Conservation (phyloP, 1,284 basidiomycete species). For the Erythrobasidium hasegawianum region DNA sequence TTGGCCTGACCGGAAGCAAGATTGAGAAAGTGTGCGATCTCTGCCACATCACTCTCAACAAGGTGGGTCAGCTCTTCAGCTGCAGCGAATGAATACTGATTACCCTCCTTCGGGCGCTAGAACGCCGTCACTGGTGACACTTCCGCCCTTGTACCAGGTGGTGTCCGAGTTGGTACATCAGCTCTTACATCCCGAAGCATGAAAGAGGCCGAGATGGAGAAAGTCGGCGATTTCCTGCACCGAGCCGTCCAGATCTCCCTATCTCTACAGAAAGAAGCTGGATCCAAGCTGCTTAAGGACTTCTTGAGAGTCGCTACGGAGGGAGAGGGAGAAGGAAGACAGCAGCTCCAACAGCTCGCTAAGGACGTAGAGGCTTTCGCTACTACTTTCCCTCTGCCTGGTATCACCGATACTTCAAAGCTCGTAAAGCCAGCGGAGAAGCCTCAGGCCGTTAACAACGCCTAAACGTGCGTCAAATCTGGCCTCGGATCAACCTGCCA, state of each 20-base stretch:
- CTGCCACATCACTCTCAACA: slow-evolving; percentile 73
- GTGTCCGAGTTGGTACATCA: slow-evolving; percentile 92
- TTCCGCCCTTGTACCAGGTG: slow-evolving; percentile 92
- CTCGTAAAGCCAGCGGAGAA: slow-evolving; percentile 18
- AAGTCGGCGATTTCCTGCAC: slow-evolving; percentile 90
- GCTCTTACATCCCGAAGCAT: slow-evolving; percentile 94
- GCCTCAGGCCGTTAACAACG: slow-evolving; percentile 27
- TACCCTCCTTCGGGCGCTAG: slow-evolving; percentile 37
- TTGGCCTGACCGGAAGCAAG: slow-evolving; percentile 94
- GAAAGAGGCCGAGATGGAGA: slow-evolving; percentile 67
- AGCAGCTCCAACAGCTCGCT: slow-evolving; percentile 65
- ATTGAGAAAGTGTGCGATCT: slow-evolving; percentile 98
- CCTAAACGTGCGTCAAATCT: not conserved
- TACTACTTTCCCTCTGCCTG: slow-evolving; percentile 84
- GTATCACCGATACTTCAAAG: slow-evolving; percentile 57
- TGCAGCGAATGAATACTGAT: no score
- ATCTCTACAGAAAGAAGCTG: slow-evolving; percentile 86
- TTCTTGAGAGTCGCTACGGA: slow-evolving; percentile 79
- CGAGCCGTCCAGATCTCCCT: slow-evolving; percentile 84
- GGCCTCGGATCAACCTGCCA: no score
- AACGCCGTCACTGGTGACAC: slow-evolving; percentile 94
- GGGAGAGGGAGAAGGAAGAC: slow-evolving; percentile 65
- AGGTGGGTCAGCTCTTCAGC: no score
- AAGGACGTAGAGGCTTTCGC: slow-evolving; percentile 76
- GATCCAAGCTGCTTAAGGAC: slow-evolving; percentile 91